Evolutionary conservation across 352 stramenopile genomes (phyloP), one percentile per base, ranked within the genome.

Genomic region (Nothophytophthora sp.): DNA sequence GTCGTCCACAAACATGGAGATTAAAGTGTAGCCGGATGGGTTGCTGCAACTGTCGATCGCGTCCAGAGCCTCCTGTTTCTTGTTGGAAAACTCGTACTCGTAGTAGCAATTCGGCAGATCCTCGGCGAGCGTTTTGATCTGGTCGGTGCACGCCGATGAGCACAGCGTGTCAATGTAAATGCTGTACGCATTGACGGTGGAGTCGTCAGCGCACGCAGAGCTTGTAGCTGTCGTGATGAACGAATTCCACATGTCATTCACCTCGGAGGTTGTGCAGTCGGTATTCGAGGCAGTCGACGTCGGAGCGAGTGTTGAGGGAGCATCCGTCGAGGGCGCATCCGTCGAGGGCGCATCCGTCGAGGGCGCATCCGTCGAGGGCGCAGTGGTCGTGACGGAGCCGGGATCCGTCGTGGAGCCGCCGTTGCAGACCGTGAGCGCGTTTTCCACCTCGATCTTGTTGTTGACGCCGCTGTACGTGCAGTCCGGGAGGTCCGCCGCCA

Each of bases 41-140:
- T 15, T 16, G 13, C 46, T 25, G 42, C 58, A 67, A 15, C 24
- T 42, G 11, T 53, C 22, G 4, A 67, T 23, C 29, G 56, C 39
- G 2, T 42, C n/a, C 34, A 44, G 29, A 2, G 63, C 42, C 8
- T 55, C 36, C 18, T 61, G 13, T 57, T 78, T 74, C 33, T 74
- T 78, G 53, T 74, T 74, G 10, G 47, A 36, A 11, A 16, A 37
- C 20, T 74, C 55, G 43, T 63, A 66, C 16, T 59, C 50, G 34
- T 72, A 74, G 22, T 60, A 65, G 43, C 68, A 78, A 30, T 78
- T 42, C 8, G 63, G 63, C 2, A 78, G 50, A 1, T 35, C 33
- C 1, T 55, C 20, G 2, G 45, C 56, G 12, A 78, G 45, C 5
- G 30, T 13, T 10, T 32, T 43, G 16, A 78, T 30, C 23, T 20